Percentiles rank a stretch among this genome's conserved stretches.
Conservation (phyloP, 352 stramenopile species). For the Globisporangium perplexum region DNA sequence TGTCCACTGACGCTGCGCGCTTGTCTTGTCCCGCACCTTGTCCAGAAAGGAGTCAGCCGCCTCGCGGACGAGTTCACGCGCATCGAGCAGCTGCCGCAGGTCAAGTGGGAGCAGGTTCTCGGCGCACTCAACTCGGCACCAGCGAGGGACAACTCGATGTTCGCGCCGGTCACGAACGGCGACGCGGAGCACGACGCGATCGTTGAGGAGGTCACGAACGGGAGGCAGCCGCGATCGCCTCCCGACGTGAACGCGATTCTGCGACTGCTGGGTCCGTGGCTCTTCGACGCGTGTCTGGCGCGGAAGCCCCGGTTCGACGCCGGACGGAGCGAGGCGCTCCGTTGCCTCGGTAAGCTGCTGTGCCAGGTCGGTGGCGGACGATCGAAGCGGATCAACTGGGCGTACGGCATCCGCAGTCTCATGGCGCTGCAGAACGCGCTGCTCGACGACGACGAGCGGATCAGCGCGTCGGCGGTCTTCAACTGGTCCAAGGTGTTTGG, state of each 20-base stretch:
- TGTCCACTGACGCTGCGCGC: neutral
- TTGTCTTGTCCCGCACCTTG: neutral
- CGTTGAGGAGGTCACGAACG: constrained; percentile 17
- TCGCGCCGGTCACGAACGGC: constrained; percentile 38
- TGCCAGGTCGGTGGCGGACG: constrained; percentile 63
- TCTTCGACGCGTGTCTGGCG: constrained; percentile 81
- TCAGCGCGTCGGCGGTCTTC: constrained; percentile 70
- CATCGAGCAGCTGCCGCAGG: constrained; percentile 56
- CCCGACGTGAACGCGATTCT: constrained; percentile 84
- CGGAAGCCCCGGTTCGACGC: constrained; percentile 64
- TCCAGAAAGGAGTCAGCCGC: constrained; percentile 72
- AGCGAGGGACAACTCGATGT: constrained; percentile 35
- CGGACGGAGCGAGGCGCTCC: constrained; percentile 66
- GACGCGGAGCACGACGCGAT: constrained; percentile 17
- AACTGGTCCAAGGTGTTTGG: constrained; percentile 84
- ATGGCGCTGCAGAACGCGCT: constrained; percentile 78
- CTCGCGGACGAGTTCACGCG: constrained; percentile 72
- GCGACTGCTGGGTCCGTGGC: constrained; percentile 70
- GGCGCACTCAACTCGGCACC: constrained; percentile 51
- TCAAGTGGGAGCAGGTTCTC: constrained; percentile 72
- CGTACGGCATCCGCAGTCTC: constrained; percentile 75
- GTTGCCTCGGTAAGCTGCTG: constrained; percentile 70
- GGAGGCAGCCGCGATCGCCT: constrained; percentile 44
- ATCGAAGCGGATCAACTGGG: constrained; percentile 79
- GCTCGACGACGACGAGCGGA: constrained; percentile 76